Base-by-base conservation (phyloP, 257 asterid genomes). In the Solanum paucissectum region DNA sequence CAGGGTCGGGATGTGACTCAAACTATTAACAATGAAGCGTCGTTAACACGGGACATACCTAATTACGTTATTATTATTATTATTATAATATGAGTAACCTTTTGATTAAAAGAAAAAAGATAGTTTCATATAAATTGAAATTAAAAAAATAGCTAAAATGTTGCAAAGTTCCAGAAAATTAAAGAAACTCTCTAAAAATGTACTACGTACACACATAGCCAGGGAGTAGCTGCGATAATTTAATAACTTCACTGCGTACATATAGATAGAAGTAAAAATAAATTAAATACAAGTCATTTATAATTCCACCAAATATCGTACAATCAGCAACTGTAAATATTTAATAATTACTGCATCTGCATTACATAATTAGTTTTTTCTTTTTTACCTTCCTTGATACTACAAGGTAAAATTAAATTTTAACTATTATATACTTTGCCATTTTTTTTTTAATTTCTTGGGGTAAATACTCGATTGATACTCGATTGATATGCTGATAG, bases 401-500 rank as follows among this genome's bases (percentile, higher is more conserved):
- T 16, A 85, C 9, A 44, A 25, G 34, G 33, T 75, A 44, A 18
- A 44, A 79, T 49, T 9, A 27, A 27, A 3, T 46, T 27, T 44
- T 46, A 77, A 58, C 23, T 25, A 46, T n/a, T 38, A 25, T 42
- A 64, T 5, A 52, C 34, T 9, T 18, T 23, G 66, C 5, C 13
- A 0, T 25, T 14, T 7, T 0, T 23, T 27, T 25, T 77, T 25
- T 14, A 16, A 49, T 49, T 49, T 27, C 66, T 81, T 0, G 40
- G 85, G 27, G 20, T 16, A 40, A 27, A 88, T 55, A 69, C 69
- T 9, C 85, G 83, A 87, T 86, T 72, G 11, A 88, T 81, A 74
- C 92, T 90, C 0, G 98, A 93, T 83, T 66, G 91, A 88, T 92
- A 58, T 0, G 96, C 98, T 0, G 95, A 91, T 12, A 90, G 21